These are phyloP conservation scores for Avena insularis DNA, from an alignment of 176 grass and related monocot genomes.

Conservation along the genomic window DNA sequence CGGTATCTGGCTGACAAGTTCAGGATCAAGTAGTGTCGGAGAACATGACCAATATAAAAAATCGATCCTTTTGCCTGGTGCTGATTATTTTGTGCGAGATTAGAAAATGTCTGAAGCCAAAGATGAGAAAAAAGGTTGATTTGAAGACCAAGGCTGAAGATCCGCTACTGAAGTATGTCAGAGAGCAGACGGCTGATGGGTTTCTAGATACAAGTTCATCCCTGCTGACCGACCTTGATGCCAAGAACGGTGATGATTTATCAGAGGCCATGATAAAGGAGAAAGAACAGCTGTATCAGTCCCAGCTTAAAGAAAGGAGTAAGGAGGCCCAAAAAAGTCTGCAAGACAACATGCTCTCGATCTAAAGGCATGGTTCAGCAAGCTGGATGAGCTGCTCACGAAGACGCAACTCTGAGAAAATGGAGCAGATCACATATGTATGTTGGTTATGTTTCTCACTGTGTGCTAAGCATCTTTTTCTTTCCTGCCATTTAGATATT, in stretches of 20 bases:
- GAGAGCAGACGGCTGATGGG: slow-evolving; percentile 29
- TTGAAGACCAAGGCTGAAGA: slow-evolving; percentile 29
- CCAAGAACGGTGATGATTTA: background rate
- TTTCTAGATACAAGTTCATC: slow-evolving; percentile 23
- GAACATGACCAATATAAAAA: background rate
- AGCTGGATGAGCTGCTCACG: no score
- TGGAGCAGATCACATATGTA: background rate
- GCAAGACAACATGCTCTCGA: background rate
- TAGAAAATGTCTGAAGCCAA: slow-evolving; percentile 44
- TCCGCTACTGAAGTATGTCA: no score
- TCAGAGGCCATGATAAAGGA: no score
- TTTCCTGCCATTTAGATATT: no score
- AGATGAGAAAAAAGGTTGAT: slow-evolving; percentile 15
- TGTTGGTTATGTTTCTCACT: background rate
- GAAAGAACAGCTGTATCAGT: slow-evolving; percentile 23
- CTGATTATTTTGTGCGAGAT: slow-evolving; percentile 27
- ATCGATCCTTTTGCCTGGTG: background rate
- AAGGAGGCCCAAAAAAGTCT: no score
- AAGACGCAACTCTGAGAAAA: no score
- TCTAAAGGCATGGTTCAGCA: no score
- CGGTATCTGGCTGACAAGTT: no score
- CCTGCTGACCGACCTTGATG: slow-evolving; percentile 64
- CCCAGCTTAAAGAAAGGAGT: no score
- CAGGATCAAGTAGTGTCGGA: no score
- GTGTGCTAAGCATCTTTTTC: no score